A percentile compares a stretch with the other conserved stretches of the same genome.
Conservation (phyloP, 495 filamentous ascomycete species). For the Mytilinidion resinicola region DNA sequence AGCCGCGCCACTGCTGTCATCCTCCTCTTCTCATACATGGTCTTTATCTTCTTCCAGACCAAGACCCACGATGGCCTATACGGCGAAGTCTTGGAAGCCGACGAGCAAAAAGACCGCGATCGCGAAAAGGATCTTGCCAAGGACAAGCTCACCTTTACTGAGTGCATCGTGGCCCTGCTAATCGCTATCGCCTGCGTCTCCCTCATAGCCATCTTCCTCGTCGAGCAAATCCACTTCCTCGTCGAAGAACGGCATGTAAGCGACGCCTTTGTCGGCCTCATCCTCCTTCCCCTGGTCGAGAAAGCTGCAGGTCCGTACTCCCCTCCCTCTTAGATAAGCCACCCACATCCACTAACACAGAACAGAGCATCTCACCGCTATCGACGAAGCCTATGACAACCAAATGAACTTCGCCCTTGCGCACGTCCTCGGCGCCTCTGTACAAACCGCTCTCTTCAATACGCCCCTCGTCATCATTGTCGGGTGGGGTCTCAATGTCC, state of each 20-base stretch:
- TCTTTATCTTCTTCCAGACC: conserved; percentile 76
- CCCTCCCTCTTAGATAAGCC: background rate
- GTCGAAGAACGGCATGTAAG: conserved; percentile 57
- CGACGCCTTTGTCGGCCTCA: conserved; percentile 50
- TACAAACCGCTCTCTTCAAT: conserved; percentile 88
- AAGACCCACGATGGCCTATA: conserved; percentile 78
- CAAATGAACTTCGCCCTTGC: conserved; percentile 87
- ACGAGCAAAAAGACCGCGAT: conserved; percentile 67
- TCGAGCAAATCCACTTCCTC: conserved; percentile 70
- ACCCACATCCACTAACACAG: conserved; percentile 2
- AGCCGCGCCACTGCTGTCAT: conserved; percentile 72
- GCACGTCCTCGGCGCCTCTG: conserved; percentile 79
- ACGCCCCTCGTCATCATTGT: conserved; percentile 77
- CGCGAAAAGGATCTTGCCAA: conserved; percentile 55
- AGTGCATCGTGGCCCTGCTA: conserved; percentile 61
- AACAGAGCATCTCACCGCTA: conserved; percentile 73
- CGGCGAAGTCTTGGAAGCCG: conserved; percentile 59
- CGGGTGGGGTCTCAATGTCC: conserved; percentile 67
- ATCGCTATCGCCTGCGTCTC: conserved; percentile 68
- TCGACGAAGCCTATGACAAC: conserved; percentile 88
- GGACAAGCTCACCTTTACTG: conserved; percentile 70
- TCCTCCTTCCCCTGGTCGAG: conserved; percentile 75
- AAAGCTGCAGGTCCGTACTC: conserved; percentile 58
- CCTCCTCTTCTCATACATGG: conserved; percentile 67
- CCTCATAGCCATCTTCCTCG: conserved; percentile 74